Percentiles rank a stretch among this genome's conserved stretches.
Evolutionary conservation across 805 yeast genomes (phyloP).

Genomic region (Candida anglica): DNA sequence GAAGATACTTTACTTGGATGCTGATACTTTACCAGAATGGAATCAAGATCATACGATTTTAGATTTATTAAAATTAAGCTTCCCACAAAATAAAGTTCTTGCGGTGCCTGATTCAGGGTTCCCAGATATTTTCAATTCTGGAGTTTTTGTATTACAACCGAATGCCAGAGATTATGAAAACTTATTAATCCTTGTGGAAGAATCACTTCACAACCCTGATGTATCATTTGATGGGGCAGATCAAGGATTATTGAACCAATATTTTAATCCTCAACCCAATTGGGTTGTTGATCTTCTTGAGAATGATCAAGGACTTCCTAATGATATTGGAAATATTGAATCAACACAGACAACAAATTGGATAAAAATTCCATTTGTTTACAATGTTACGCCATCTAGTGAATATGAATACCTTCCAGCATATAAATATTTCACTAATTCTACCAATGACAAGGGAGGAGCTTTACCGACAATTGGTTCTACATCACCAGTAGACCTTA

Average conservation of each 20-base stretch:
- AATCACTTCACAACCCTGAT: constrained; percentile 9
- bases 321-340: constrained; percentile 2
- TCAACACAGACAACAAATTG: constrained; percentile 37
- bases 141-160: constrained; percentile 64
- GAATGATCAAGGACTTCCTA: not conserved
- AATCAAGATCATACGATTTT: constrained; percentile 18
- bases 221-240: constrained; percentile 81
- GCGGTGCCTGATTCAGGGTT: constrained; percentile 86
- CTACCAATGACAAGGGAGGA: not conserved
- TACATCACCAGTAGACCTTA: not conserved
- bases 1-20: constrained; percentile 56
- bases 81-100: constrained; percentile 22
- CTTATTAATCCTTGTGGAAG: constrained; percentile 28
- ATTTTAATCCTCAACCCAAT: constrained; percentile 46
- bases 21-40: constrained; percentile 51
- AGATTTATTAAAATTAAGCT: constrained; percentile 24
- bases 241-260: constrained; percentile 83
- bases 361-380: constrained; percentile 73
- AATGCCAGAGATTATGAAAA: constrained; percentile 34
- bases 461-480: not conserved
- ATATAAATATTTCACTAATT: constrained; percentile 46
- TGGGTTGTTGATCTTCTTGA: constrained; percentile 23
- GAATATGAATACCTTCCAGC: constrained; percentile 76
- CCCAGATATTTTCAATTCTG: constrained; percentile 88
- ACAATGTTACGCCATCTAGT: constrained; percentile 70